Base-by-base conservation (phyloP, 192 early-diverging fungal genomes). In the Coemansia sp. region DNA sequence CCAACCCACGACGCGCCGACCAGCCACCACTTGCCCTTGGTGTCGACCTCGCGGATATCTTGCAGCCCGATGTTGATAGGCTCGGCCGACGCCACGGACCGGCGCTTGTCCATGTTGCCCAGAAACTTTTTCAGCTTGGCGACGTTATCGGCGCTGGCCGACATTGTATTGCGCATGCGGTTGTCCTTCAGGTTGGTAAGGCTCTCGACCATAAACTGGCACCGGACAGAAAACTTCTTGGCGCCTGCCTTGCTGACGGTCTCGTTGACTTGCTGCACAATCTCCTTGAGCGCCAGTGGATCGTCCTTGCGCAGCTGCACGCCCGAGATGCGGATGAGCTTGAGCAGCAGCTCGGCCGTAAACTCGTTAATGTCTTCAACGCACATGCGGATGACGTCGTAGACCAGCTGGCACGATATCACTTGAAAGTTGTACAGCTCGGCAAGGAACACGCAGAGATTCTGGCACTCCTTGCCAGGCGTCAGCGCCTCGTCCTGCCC, bases 11-110 rank as follows among this genome's bases (percentile, higher is more conserved):
- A 93, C 3, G 95, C 85, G 24, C 97, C 97, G 8, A 98, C 93
- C 25, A 98, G 84, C 97, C 97, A 99, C 97, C 97, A 99, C 76
- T 95, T 95, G 71, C 96, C 96, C 66, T 93, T 93, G 11, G 90
- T 92, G 19, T 89, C 87, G 35, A 94, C 79, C 11, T 87, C 81
- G 42, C 85, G 85, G 68, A 99, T 97, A 64, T 99, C 97, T 11
- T 89, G 83, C 45, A 99, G 71, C 35, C 87, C 85, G 6, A 94
- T 92, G 54, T 95, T 86, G 38, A 99, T 88, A 0, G 95, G 84
- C 66, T 98, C 95, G 2, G 73, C 79, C 1, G 62, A 64, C 38
- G 74, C 68, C 17, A 77, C 79, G 14, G 79, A 24, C 38, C 74
- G 74, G 47, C 71, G 70, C 75, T 82, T 87, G 59, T 77, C 76